Evolutionary conservation across 768 basidiomycete genomes (phyloP).

Genomic region (Leccinum disarticulatum): DNA sequence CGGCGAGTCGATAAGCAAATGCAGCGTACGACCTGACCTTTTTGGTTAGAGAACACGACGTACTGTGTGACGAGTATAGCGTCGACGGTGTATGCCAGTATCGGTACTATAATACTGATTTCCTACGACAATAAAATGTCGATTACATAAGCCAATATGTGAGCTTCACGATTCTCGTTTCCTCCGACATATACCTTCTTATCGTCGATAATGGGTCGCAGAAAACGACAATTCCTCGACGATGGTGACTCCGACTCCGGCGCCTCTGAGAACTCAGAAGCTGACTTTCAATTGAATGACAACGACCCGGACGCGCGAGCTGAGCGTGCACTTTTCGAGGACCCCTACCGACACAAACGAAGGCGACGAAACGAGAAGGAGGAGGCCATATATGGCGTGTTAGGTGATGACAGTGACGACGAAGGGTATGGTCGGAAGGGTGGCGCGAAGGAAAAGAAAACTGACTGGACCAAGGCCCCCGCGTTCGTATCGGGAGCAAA

Average conservation of each 20-base stretch:
- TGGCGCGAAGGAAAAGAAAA: conserved; percentile 39
- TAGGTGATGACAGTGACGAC: conserved; percentile 70
- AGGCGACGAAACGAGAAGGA: conserved; percentile 66
- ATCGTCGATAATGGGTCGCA: conserved; percentile 57
- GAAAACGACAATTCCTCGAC: conserved; percentile 75
- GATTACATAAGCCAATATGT: too few species aligned
- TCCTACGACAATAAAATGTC: too few species aligned
- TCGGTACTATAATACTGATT: conserved; percentile 14
- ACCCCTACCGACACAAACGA: conserved; percentile 73
- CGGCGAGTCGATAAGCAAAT: not conserved
- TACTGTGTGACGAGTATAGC: too few species aligned
- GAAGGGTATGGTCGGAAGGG: conserved; percentile 40
- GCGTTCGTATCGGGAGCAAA: conserved; percentile 65
- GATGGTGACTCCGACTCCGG: conserved; percentile 74
- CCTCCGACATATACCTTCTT: not conserved
- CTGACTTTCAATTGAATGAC: conserved; percentile 48
- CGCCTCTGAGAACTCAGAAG: conserved; percentile 59
- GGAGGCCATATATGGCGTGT: conserved; percentile 74
- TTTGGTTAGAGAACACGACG: conserved; percentile 44
- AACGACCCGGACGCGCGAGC: conserved; percentile 63
- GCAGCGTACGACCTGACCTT: conserved; percentile 28
- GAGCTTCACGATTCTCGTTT: too few species aligned
- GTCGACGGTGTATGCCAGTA: too few species aligned
- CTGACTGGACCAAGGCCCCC: conserved; percentile 75
- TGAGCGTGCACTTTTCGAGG: conserved; percentile 73